Conservation (phyloP, 2,329 filamentous ascomycete species). For the Bipolaris victoriae region DNA sequence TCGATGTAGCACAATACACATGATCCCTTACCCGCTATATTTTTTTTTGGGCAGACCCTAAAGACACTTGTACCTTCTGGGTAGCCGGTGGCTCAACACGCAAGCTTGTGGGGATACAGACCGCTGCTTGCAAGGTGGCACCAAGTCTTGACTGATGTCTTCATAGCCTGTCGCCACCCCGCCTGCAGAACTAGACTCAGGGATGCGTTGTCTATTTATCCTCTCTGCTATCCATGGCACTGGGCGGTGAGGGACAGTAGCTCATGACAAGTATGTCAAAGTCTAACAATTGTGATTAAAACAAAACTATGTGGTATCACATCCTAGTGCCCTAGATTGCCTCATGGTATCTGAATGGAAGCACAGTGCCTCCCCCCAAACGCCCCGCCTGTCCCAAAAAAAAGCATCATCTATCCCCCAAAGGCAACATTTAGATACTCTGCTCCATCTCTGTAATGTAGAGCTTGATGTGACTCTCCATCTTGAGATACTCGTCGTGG, state of each 20-base stretch:
- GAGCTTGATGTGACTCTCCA: slow-evolving; percentile 95
- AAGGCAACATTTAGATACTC: slow-evolving; percentile 51
- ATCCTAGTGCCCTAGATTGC: background rate
- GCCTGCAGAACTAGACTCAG: slow-evolving; percentile 1
- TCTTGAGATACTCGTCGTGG: slow-evolving; percentile 93
- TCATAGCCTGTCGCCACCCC: background rate
- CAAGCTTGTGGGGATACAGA: background rate
- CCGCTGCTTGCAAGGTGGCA: background rate
- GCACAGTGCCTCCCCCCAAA: slow-evolving; percentile 6
- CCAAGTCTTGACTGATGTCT: background rate
- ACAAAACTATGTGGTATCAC: slow-evolving; percentile 15
- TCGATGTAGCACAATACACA: background rate
- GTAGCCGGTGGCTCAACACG: background rate
- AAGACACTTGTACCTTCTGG: background rate
- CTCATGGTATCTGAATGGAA: slow-evolving; percentile 7
- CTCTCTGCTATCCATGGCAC: background rate
- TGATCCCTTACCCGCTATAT: slow-evolving; percentile 1
- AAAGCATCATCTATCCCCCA: background rate
- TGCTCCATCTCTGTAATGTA: slow-evolving; percentile 99
- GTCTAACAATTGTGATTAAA: background rate
- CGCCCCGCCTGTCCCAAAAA: slow-evolving; percentile 1
- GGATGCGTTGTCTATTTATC: background rate
- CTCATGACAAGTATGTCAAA: background rate
- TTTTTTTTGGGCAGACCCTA: background rate
- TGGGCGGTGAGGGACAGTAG: slow-evolving; percentile 1